Evolutionary conservation across 768 basidiomycete genomes (phyloP).

Genomic region (Baorangia bicolor): DNA sequence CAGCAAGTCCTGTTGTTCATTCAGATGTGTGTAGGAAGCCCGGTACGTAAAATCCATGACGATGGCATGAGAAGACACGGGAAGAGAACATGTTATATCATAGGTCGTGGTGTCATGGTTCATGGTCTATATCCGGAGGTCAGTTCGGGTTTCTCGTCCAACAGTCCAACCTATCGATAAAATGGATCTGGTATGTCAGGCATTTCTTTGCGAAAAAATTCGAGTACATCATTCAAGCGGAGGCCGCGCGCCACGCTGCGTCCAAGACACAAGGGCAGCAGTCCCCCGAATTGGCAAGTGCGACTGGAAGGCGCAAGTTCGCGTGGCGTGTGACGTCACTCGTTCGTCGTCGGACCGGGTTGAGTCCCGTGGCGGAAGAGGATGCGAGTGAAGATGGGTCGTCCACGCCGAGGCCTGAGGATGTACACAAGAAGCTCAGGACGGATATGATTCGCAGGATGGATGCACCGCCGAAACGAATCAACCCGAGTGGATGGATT

Average conservation of each 20-base stretch:
- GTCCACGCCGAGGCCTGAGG: slow-evolving; percentile 17
- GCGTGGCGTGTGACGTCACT: slow-evolving; percentile 33
- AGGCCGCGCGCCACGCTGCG: slow-evolving; percentile 33
- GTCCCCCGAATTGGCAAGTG: slow-evolving; percentile 21
- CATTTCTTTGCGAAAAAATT: slow-evolving; percentile 72
- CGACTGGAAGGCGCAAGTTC: slow-evolving; percentile 20
- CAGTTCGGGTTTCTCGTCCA: background rate
- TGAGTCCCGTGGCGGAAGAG: slow-evolving; percentile 28
- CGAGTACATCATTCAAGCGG: slow-evolving; percentile 50
- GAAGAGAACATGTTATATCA: background rate
- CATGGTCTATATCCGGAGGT: slow-evolving; percentile 79
- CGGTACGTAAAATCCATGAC: slow-evolving; percentile 45
- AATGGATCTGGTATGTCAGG: slow-evolving; percentile 35
- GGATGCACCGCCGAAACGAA: slow-evolving; percentile 62
- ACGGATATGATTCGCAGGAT: slow-evolving; percentile 79
- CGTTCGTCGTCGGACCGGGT: slow-evolving; percentile 30
- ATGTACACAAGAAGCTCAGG: slow-evolving; percentile 39
- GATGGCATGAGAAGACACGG: too few species aligned
- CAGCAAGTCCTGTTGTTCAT: slow-evolving; percentile 72
- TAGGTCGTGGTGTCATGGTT: slow-evolving; percentile 81
- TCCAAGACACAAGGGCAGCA: slow-evolving; percentile 20
- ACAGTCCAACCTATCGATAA: background rate
- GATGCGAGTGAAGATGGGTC: slow-evolving; percentile 14
- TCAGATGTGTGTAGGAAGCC: slow-evolving; percentile 76
- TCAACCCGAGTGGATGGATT: slow-evolving; percentile 76